Evolutionary conservation across 2,329 filamentous ascomycete species (phyloP).

Genomic region (Acephala macrosclerotiorum): DNA sequence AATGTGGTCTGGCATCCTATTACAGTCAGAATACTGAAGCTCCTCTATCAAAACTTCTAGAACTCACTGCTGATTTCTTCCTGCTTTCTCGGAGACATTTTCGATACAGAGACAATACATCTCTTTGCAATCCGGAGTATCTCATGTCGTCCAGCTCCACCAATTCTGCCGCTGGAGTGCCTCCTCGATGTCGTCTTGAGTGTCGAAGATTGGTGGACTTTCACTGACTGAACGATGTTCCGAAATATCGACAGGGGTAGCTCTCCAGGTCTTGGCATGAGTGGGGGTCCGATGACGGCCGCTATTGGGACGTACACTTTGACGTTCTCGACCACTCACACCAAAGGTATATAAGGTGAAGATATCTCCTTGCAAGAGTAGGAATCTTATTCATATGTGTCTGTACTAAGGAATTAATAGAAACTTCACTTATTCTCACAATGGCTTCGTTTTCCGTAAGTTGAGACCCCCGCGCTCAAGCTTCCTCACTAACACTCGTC

Average conservation of each 20-base stretch:
- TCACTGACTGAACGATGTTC: slow-evolving; percentile 25
- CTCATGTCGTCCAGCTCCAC: slow-evolving; percentile 47
- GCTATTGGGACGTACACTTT: slow-evolving; percentile 16
- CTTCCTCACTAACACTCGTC: slow-evolving; percentile 12
- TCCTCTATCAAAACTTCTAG: not conserved
- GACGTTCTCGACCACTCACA: not conserved
- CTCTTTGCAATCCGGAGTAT: slow-evolving; percentile 87
- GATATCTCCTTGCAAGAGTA: not conserved
- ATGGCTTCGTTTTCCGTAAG: slow-evolving; percentile 58
- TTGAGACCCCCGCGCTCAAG: slow-evolving; percentile 4
- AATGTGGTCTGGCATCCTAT: slow-evolving; percentile 65
- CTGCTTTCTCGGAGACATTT: slow-evolving; percentile 82
- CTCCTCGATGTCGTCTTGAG: not conserved
- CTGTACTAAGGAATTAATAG: too few species aligned
- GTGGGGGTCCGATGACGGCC: slow-evolving; percentile 19
- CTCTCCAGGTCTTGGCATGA: slow-evolving; percentile 16
- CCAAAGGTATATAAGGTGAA: not conserved
- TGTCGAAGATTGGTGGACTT: slow-evolving; percentile 35
- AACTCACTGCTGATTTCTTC: slow-evolving; percentile 76
- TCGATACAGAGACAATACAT: slow-evolving; percentile 87
- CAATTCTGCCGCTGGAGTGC: not conserved
- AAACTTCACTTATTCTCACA: not conserved
- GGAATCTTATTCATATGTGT: too few species aligned
- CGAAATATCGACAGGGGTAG: slow-evolving; percentile 28
- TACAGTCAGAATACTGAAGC: slow-evolving; percentile 20